Base-by-base conservation (phyloP, 164 flowering plant genomes). In the Nymphaea thermarum region DNA sequence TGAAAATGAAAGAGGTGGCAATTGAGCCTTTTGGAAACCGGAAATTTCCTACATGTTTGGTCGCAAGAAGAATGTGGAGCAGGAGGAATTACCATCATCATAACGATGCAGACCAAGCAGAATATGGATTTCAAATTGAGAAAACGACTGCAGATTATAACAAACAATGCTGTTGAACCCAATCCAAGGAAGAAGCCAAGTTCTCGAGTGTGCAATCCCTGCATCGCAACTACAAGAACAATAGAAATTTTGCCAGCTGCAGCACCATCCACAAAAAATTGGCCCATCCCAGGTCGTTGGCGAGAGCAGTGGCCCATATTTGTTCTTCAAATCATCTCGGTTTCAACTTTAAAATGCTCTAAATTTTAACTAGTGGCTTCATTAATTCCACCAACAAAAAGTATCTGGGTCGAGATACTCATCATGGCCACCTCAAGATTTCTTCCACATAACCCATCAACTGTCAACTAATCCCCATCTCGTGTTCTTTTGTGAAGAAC, bases 281-380 rank as follows among this genome's bases (percentile, higher is more conserved):
- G 99, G 99, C 98, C 99, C 92, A 73, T 85, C n/a, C n/a, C n/a
- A n/a, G 91, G 60, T 81, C 80, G 72, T 90, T 97, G 42, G 83
- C 67, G 62, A 77, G 72, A 44, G 64, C 63, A n/a, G 80, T 78
- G 43, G 79, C 88, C 97, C 82, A 79, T 76, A 66, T 43, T 59
- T 11, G 36, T 3, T 42, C 66, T 47, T 62, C 44, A 18, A n/a
- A 17, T 43, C 43, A 63, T 43, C 41, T 67, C 66, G 43, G 25
- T 53, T 60, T 44, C 43, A 51, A 18, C 59, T 44, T 62, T 14
- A 43, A 6, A 47, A 47, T 6, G 10, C 55, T 6, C 55, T 6
- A 47, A 6, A 47, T 47, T 47, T 12, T 12, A 47, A 47, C 2
- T 12, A 47, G 11, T 12, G 3, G 10, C 55, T 47, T 47, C 55